Evolutionary conservation across 192 early-diverging fungal genomes (phyloP).

Genomic region (Coemansia sp.): DNA sequence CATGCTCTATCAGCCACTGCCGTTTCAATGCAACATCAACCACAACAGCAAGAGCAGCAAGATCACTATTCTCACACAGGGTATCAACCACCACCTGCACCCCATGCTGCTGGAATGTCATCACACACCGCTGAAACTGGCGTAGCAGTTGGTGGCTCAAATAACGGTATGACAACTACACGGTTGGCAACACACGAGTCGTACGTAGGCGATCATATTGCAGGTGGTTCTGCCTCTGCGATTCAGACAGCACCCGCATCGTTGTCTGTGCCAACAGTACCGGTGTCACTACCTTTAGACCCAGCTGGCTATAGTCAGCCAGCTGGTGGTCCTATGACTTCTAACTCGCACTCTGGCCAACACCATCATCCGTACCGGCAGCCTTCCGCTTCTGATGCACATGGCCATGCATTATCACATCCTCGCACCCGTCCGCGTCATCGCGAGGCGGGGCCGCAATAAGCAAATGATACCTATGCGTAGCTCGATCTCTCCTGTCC

Average conservation of each 20-base stretch:
- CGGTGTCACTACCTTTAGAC: neutral
- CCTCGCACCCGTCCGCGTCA: too few species aligned
- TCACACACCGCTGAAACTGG: neutral
- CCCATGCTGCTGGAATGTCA: neutral
- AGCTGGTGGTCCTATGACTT: constrained; percentile 25
- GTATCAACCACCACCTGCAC: neutral
- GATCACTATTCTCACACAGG: neutral
- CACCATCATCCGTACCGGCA: constrained; percentile 26
- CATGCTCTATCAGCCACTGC: constrained; percentile 42
- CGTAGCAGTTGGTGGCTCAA: neutral
- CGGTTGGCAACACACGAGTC: neutral
- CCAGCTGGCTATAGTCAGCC: constrained; percentile 9
- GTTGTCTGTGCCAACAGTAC: too few species aligned
- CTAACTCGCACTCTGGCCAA: constrained; percentile 9
- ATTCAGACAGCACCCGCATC: too few species aligned
- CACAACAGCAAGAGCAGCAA: constrained; percentile 12
- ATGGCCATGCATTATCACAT: too few species aligned
- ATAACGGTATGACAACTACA: neutral
- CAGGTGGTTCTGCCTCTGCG: too few species aligned
- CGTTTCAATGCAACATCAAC: constrained; percentile 27
- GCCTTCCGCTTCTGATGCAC: too few species aligned
- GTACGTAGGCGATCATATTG: neutral
- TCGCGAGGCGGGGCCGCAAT: too few species aligned
- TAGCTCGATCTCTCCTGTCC: too few species aligned
- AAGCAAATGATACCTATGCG: too few species aligned